Base-by-base conservation (phyloP, 148 eudicot species). In the Dianthus caryophyllus region DNA sequence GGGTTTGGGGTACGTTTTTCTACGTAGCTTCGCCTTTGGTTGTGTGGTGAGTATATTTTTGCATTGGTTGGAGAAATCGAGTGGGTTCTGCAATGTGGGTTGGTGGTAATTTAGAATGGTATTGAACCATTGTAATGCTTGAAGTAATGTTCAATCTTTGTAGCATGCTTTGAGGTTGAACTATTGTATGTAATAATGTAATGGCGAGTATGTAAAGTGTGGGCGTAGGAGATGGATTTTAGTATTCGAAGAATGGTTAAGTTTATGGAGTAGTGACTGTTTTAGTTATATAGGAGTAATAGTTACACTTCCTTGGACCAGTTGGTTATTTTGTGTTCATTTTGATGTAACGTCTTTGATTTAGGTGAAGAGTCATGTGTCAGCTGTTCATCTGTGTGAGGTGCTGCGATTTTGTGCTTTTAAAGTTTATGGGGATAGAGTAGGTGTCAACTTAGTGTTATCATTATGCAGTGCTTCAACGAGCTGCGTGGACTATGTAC, bases 41-140 rank as follows among this genome's bases (percentile, higher is more conserved):
- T 62, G 12, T 69, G 39, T 55, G 12, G 26, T 71, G 41, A 9
- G 14, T 51, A 9, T 4, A 47, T 55, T 55, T 9, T 26, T 64
- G 61, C 22, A 33, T 70, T 21, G 46, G 22, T 55, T 69, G 48
- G 69, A 31, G 17, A 8, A 61, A 46, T 25, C 69, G 26, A 38
- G 30, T 69, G 65, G 9, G 4, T 61, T 56, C 47, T 27, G 43
- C 48, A 58, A 65, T 69, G 74, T 68, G 79, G 78, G 58, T 64
- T 1, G 17, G 54, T n/a, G n/a, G n/a, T n/a, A n/a, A n/a, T 62
- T 50, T 67, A 10, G n/a, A 58, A 58, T 16, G 41, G 9, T 22
- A 36, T 39, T 16, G 66, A 24, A 30, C 25, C 26, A 1, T 63
- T 43, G 52, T 7, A 27, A 63, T 43, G 51, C 21, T 43, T 63